phyloP scores from a whole-genome alignment of 2,329 filamentous ascomycete species.

The Colletotrichum musicola region DNA sequence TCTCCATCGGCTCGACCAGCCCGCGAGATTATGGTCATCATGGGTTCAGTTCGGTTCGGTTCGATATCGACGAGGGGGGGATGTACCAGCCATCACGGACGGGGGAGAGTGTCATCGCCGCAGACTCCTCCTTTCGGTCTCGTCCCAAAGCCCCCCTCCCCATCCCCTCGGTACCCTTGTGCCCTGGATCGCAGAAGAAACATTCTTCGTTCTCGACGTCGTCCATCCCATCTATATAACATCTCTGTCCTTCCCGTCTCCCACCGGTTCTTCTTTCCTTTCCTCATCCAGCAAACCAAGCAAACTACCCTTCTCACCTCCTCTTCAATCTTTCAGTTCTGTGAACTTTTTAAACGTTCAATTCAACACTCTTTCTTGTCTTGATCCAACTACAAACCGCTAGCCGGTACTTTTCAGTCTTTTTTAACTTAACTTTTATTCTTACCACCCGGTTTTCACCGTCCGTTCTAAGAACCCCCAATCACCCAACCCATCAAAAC shows the following conservation, averaged over 20 bases:
- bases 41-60: background rate
- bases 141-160: background rate
- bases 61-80: background rate
- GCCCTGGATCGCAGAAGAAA: constrained; percentile 8
- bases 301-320: constrained; percentile 43
- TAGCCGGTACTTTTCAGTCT: constrained; percentile 40
- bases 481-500: constrained; percentile 6
- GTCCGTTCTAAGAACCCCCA: background rate
- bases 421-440: constrained; percentile 32
- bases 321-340: constrained; percentile 51
- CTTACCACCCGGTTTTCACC: constrained; percentile 18
- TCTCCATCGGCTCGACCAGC: background rate
- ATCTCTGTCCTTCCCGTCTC: constrained; percentile 9
- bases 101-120: constrained; percentile 24
- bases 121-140: constrained; percentile 27
- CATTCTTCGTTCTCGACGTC: constrained; percentile 10
- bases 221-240: constrained; percentile 21
- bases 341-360: constrained; percentile 51
- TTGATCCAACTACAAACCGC: constrained; percentile 40
- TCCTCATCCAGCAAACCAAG: constrained; percentile 43
- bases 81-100: constrained; percentile 3
- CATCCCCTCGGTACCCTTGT: background rate
- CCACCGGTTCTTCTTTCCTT: constrained; percentile 23
- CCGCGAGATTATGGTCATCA: background rate
- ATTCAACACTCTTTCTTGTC: constrained; percentile 43